Evolutionary conservation across 441 rosid genomes (phyloP), one percentile per base, ranked within the genome.

Genomic region (Brassica hybrid): DNA sequence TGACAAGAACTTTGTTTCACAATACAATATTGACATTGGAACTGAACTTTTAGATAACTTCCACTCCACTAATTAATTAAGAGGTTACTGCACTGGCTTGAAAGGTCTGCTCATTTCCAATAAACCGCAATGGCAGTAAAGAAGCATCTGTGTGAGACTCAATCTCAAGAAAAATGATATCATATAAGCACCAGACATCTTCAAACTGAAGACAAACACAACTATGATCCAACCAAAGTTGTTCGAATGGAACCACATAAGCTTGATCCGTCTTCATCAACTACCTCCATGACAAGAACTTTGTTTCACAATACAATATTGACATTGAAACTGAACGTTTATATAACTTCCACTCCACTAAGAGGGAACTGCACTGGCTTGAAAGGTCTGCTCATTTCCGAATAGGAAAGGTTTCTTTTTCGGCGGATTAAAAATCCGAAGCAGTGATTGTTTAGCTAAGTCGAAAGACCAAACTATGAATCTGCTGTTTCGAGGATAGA

Each of bases 131-230:
- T 72, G 97, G 90, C 45, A 94, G 98, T 83, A 94, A 69, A 25
- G 94, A 89, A 71, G 91, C 82, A 88, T 95, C 99, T 0, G 90
- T 85, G 58, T 91, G 91, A n/a, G 96, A 88, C 79, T 95, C 98
- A 6, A 93, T 91, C 86, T 93, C 95, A 2, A 95, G 86, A 79
- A 95, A 95, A 30, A 75, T 72, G 62, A 93, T 85, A 86, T 93
- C 91, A 25, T 25, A 81, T 86, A 93, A 12, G 97, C 87, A 72
- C 98, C 96, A 0, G 98, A 93, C 21, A 83, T 74, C 90, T 95
- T 93, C 89, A 95, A 84, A 85, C 99, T 94, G 83, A 86, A 85
- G 57, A 93, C 83, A 73, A 93, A 93, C 70, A 84, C 81, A 16
- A 88, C 85, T 27, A 79, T 78, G 41, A 88, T 85, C 99, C 98